Base-by-base conservation (phyloP, 2,329 filamentous ascomycete genomes). In the Sporothrix phasma region DNA sequence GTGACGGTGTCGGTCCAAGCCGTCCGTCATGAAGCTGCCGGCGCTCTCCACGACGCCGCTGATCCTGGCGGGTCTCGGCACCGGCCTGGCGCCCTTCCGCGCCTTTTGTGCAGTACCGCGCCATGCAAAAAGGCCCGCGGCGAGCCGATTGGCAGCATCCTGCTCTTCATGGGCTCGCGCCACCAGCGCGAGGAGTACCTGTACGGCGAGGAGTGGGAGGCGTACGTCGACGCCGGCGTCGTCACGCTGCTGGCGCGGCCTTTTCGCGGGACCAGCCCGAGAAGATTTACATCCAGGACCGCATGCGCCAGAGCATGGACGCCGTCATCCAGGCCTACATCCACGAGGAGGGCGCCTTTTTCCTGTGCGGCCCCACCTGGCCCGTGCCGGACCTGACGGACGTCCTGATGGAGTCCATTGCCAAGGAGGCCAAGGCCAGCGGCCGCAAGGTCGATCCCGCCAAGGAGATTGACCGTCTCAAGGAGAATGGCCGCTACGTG, bases 271-370 rank as follows among this genome's bases (percentile, higher is more conserved):
- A 99, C 74, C 94, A 99, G 82, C 89, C 90, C 17, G 83, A 97
- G 80, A 99, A 99, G 86, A 96, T 99, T 69, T 99, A 99, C 78
- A 99, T 99, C 73, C 94, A 99, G 80, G 94, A 99, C 75, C 86
- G 92, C 69, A 99, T 99, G 94, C 83, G 94, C 65, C 83, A 97
- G 83, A 91, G 88, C 0, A 78, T 97, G 66, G 78, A 80, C 51
- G 87, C 94, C 67, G 95, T 99, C 68, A 83, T 91, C 65, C 80
- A 92, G 76, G 89, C 92, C 0, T 97, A 97, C 75, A 85, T 97
- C 69, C 80, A 87, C 72, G 85, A 97, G 69, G 88, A 94, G 71
- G 94, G 94, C 64, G 88, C 88, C 39, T 99, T 99, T 79, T 99
- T 99, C 77, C 87, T 99, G 19, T 99, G 94, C 74, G 94, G 94